Base-by-base conservation (phyloP, 257 asterid species). In the Lithospermum erythrorhizon region DNA sequence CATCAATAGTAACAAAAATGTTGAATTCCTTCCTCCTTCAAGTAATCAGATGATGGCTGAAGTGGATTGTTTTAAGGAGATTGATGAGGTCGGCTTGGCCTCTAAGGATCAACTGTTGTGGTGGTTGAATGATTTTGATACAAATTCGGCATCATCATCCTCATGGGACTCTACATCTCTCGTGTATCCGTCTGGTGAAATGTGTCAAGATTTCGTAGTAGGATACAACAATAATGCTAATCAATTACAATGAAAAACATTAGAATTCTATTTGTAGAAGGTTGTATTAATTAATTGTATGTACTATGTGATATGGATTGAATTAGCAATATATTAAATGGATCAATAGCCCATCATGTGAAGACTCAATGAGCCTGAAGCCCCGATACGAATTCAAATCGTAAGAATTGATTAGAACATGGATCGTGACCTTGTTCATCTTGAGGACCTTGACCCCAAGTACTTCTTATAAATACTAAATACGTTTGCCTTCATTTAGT, bases 41-140 rank as follows among this genome's bases (percentile, higher is more conserved):
- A 72, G 60, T 15, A 25, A 11, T 58, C 63, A 55, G 47, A 76
- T 68, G 61, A 53, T 53, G 9, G 69, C 63, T 22, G 95, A 77
- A 53, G 59, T 72, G 53, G 89, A 82, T 75, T 78, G 80, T 59
- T 70, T 83, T 24, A 78, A 70, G 59, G 88, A 80, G 32, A 71
- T 78, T 37, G 82, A 79, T 37, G 82, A 79, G 21, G 77, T 17
- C 15, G 49, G 68, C 1, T 57, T 75, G 32, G 32, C 32, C 32
- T 27, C 32, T 0, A 78, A 68, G 72, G 81, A 73, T 21, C 68
- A 63, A 53, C 21, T 76, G 32, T 75, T 69, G 21, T 87, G 95
- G 96, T 85, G 88, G 96, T 51, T 73, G 48, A 76, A 74, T 56
- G 89, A 82, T 17, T 72, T 84, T n/a, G 94, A 85, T 24, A 9